These are phyloP conservation scores for Podospora pseudocomata DNA, from an alignment of 495 filamentous ascomycete species.

Conservation along the genomic window DNA sequence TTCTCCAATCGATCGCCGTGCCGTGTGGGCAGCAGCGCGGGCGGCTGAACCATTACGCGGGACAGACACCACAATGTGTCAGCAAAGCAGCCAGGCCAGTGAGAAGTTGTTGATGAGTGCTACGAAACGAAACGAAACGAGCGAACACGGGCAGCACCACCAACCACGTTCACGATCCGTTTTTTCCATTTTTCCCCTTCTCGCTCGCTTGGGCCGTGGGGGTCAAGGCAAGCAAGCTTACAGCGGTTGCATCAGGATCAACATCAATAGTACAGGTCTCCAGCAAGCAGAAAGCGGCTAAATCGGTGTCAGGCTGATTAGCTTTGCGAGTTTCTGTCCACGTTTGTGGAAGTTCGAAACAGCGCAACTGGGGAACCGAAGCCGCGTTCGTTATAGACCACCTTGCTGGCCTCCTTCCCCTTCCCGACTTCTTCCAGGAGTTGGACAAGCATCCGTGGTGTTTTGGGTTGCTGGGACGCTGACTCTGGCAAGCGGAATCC, in stretches of 20 bases:
- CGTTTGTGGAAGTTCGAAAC: not conserved
- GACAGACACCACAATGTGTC: not conserved
- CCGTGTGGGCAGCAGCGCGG: not conserved
- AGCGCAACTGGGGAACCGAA: constrained; percentile 6
- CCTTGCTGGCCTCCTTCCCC: not conserved
- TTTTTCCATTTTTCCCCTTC: not conserved
- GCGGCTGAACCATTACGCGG: constrained; percentile 7
- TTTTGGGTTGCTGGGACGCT: not conserved
- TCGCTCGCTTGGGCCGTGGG: constrained; percentile 7
- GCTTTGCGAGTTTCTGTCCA: not conserved
- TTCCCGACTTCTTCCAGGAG: not conserved
- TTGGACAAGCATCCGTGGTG: not conserved
- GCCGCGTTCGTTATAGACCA: not conserved
- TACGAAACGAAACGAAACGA: not conserved
- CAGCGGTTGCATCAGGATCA: constrained; percentile 4
- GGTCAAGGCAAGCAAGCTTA: not conserved
- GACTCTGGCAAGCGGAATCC: not conserved
- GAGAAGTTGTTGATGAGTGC: not conserved
- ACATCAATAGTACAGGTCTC: constrained; percentile 1
- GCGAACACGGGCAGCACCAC: not conserved
- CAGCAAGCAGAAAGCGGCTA: constrained; percentile 3
- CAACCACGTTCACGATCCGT: not conserved
- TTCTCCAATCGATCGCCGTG: constrained; percentile 7
- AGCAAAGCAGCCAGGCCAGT: not conserved
- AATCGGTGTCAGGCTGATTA: constrained; percentile 9